Evolutionary conservation across 176 grass and related monocot genomes (phyloP).

Genomic region (Lolium rigidum): DNA sequence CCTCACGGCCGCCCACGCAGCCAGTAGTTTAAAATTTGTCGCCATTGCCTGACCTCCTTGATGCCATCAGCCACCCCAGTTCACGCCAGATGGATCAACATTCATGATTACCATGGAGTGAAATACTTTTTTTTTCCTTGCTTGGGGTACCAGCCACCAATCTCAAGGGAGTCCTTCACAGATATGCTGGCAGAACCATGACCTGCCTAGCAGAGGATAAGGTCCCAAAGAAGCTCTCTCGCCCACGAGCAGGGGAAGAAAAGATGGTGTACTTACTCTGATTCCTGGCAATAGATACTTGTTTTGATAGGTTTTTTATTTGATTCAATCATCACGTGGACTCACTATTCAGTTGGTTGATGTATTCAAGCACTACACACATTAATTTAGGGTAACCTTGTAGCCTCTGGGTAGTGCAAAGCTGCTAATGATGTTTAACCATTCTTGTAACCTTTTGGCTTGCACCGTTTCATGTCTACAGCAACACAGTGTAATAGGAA

Average conservation of each 20-base stretch:
- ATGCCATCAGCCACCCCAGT: not conserved
- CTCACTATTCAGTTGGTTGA: not conserved
- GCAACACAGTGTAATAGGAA: not conserved
- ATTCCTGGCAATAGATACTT: constrained; percentile 1
- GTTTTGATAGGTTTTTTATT: constrained; percentile 5
- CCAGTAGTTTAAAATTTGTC: not conserved
- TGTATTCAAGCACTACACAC: not conserved
- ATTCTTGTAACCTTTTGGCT: constrained; percentile 4
- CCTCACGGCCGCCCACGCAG: not conserved
- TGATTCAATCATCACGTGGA: not conserved
- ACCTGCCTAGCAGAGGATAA: not conserved
- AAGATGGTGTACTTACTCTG: not conserved
- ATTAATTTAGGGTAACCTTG: constrained; percentile 10
- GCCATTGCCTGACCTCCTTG: not conserved
- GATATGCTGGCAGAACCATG: not conserved
- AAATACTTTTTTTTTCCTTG: not conserved
- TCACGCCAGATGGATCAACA: constrained; percentile 3
- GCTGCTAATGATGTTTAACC: not conserved
- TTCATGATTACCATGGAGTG: constrained; percentile 3
- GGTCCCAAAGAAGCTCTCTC: not conserved
- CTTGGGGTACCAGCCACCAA: not conserved
- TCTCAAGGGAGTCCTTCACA: not conserved
- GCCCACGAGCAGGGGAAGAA: not conserved
- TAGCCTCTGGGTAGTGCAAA: constrained; percentile 7
- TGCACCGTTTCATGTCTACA: constrained; percentile 19